These are phyloP conservation scores for Sideroxylon spinosum DNA, from an alignment of 179 eudicot genomes.

Conservation along the genomic window DNA sequence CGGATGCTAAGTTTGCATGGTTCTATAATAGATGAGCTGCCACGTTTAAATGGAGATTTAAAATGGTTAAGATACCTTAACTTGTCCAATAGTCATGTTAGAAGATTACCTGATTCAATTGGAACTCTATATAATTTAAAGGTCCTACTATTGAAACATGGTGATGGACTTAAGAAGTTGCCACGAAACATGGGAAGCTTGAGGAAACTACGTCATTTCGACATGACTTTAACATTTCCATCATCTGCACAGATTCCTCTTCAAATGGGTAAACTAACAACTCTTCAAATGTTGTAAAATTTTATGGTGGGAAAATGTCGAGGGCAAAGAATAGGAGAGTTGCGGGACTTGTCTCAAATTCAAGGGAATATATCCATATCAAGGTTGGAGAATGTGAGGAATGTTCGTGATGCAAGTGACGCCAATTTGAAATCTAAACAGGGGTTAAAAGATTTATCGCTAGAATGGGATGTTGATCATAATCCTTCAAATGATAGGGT, in stretches of 20 bases:
- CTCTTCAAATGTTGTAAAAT: constrained; percentile 19
- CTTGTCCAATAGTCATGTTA: constrained; percentile 15
- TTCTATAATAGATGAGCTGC: constrained; percentile 12
- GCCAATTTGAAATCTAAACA: constrained; percentile 21
- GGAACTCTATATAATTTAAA: constrained; percentile 20
- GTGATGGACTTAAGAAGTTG: constrained; percentile 10
- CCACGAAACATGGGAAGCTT: constrained; percentile 18
- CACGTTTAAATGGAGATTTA: constrained; percentile 20
- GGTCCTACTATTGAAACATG: constrained; percentile 7
- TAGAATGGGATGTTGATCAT: constrained; percentile 16
- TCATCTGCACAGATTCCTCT: constrained; percentile 10
- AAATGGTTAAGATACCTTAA: constrained; percentile 23
- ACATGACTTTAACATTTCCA: constrained; percentile 1
- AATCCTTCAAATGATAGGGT: not conserved
- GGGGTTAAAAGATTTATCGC: not conserved
- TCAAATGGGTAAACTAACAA: constrained; percentile 15
- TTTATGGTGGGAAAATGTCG: constrained; percentile 6
- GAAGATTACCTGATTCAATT: constrained; percentile 18
- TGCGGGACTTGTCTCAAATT: constrained; percentile 12
- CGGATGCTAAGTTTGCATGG: constrained; percentile 18
- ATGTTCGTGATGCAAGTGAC: constrained; percentile 12
- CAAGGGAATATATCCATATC: constrained; percentile 7
- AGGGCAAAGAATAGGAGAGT: constrained; percentile 13
- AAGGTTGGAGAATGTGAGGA: constrained; percentile 12
- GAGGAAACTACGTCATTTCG: constrained; percentile 21